These are phyloP conservation scores for Zygosaccharomyces gambellarensis DNA, from an alignment of 805 yeast species.

Conservation along the genomic window DNA sequence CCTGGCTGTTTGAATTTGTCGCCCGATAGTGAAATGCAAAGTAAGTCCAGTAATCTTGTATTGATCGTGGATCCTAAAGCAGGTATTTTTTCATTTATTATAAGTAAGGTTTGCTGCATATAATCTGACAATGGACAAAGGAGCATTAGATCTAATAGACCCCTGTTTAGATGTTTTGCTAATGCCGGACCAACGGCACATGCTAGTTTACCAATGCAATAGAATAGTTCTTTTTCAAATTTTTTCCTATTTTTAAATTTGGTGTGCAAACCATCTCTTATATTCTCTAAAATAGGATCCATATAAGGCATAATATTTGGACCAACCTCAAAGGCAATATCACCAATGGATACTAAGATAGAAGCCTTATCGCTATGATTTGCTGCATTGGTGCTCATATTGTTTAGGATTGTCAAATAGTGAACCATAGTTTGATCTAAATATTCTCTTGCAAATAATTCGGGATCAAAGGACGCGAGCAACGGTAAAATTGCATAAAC, in stretches of 20 bases:
- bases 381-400: slow-evolving; percentile 41
- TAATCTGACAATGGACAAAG: slow-evolving; percentile 80
- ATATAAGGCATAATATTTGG: slow-evolving; percentile 82
- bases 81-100: slow-evolving; percentile 68
- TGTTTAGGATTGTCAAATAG: slow-evolving; percentile 71
- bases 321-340: slow-evolving; percentile 68
- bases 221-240: slow-evolving; percentile 79
- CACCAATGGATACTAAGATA: slow-evolving; percentile 77
- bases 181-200: slow-evolving; percentile 89
- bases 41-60: slow-evolving; percentile 60
- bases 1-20: slow-evolving; percentile 80
- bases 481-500: slow-evolving; percentile 80
- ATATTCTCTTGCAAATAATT: slow-evolving; percentile 70
- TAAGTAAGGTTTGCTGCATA: slow-evolving; percentile 68
- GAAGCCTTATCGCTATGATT: slow-evolving; percentile 56
- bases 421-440: slow-evolving; percentile 74
- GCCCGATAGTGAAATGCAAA: slow-evolving; percentile 77
- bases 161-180: slow-evolving; percentile 81
- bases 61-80: slow-evolving; percentile 71
- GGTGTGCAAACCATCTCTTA: slow-evolving; percentile 67
- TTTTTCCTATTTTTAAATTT: slow-evolving; percentile 56
- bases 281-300: slow-evolving; percentile 79
- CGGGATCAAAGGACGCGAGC: slow-evolving; percentile 72
- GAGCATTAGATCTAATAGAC: slow-evolving; percentile 71
- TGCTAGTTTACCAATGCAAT: slow-evolving; percentile 82